A percentile compares a stretch with the other conserved stretches of the same genome.
These are phyloP conservation scores for Fomitopsis pulvina DNA, from an alignment of 768 basidiomycete species.

Conservation along the genomic window DNA sequence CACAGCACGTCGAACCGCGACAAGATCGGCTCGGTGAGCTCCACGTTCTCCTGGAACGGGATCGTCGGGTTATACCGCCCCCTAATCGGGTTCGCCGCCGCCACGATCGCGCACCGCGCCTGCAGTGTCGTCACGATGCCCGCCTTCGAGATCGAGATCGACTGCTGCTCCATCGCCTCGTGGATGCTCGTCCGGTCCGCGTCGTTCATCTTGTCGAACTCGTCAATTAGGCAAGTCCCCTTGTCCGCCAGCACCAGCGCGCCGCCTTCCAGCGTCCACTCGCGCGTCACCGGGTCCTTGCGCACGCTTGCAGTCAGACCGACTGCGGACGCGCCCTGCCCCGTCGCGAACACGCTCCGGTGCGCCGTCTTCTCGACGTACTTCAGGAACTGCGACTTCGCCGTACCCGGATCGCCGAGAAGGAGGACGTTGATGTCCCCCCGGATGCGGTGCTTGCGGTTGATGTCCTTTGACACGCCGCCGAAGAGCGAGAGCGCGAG, in stretches of 20 bases:
- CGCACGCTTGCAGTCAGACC: constrained; percentile 99
- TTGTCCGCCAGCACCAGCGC: constrained; percentile 98
- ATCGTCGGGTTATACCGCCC: constrained; percentile 98
- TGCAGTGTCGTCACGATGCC: constrained; percentile 98
- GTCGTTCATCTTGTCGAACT: constrained; percentile 99
- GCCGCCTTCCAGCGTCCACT: constrained; percentile 98
- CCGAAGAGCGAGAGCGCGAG: constrained; percentile 93
- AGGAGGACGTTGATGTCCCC: constrained; percentile 97
- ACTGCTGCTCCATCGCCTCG: constrained; percentile 99
- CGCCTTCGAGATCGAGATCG: constrained; percentile 98
- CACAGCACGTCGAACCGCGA: constrained; percentile 98
- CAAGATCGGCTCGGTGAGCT: constrained; percentile 95
- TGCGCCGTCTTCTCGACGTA: constrained; percentile 99
- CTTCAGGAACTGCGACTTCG: constrained; percentile 98
- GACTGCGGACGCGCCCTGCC: constrained; percentile 96
- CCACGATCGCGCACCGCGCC: constrained; percentile 95
- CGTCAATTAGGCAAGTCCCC: constrained; percentile 96
- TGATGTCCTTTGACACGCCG: constrained; percentile 93
- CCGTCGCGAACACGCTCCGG: constrained; percentile 95
- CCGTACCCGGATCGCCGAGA: constrained; percentile 96
- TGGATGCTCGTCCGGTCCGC: constrained; percentile 96
- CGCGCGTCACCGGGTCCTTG: constrained; percentile 93
- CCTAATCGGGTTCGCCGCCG: constrained; percentile 95
- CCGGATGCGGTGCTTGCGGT: constrained; percentile 91
- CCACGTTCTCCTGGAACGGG: constrained; percentile 97